Base-by-base conservation (phyloP, 2,329 filamentous ascomycete species). In the Clonostachys chloroleuca region DNA sequence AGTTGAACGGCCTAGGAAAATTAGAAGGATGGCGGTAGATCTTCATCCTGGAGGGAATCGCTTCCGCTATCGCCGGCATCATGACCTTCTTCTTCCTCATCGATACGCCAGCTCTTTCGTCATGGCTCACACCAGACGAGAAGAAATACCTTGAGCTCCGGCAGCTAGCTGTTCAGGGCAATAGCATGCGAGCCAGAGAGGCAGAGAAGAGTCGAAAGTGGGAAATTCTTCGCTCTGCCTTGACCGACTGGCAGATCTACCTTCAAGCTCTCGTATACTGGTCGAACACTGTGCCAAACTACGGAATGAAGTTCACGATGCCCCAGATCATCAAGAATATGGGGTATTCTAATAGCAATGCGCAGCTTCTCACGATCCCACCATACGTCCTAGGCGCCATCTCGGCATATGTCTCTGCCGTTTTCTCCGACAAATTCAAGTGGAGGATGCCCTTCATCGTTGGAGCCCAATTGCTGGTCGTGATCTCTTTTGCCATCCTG, bases 221-320 rank as follows among this genome's bases (percentile, higher is more conserved):
- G 24, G 7, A 30, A 8, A 30, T 30, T 9, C 24, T 30, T 8
- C 24, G 24, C 24, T 30, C 24, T 12, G 83, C 82, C 8, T 56
- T 92, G 16, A 84, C 77, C 48, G 90, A 95, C 60, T 95, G 87
- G 85, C 95, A 95, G 71, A 95, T 86, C 16, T 92, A 83, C 66
- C 70, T 78, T 2, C 86, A 81, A 12, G 86, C 88, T 63, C 65
- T 87, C 40, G 83, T 92, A 49, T 92, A 91, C 62, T 89, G 89
- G 83, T 88, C 88, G 2, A 77, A 75, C 40, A 79, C 87, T 53
- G 85, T 84, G 59, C 77, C 86, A 0, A 70, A 92, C 5, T 92
- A 91, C 60, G 83, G 83, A 4, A 90, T 91, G 65, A 84, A 80
- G 2, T 74, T 92, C 6, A 92, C 95, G 68, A 67, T 92, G 3